Evolutionary conservation across 768 basidiomycete species (phyloP), one percentile per base, ranked within the genome.

Genomic region (Boletus bicolor): DNA sequence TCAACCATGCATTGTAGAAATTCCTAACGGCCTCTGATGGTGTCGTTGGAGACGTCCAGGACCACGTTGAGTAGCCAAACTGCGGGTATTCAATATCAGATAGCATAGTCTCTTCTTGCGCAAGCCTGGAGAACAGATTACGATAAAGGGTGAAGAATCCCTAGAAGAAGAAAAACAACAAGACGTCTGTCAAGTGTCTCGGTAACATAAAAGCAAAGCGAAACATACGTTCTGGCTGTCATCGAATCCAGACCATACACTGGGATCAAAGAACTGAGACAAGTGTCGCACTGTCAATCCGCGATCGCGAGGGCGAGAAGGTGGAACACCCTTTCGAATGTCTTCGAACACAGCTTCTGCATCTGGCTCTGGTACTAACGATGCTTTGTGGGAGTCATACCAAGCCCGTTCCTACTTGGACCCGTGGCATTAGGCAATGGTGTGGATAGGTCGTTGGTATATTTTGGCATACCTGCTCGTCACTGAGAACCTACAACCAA

Each of bases 361-460:
- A 69, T 95, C 95, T 41, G 91, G 83, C 64, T 90, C 89, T 3
- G 89, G 89, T 17, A 78, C 76, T 7, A 93, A 78, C 26, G 89
- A 88, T 30, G 88, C 85, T 55, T 87, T 85, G 70, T 98, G 96
- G 5, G 85, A 85, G 72, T 99, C 97, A 72, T 99, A 99, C 91
- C 94, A 99, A 43, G 97, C 94, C 63, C 97, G 80, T 79, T 98
- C 96, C 90, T 96, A 82, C 76, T 81, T 78, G 70, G 63, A 50
- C 45, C 44, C 39, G 58, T 34, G 44, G 43, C 54, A 57, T 67
- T 53, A 63, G 58, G 44, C 41, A 53, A 51, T 44, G 51, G 36
- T 28, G 53, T n/a, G 10, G 21, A 54, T 6, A 15, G 10, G n/a
- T 24, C 17, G 34, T 37, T 2, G 54, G 49, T 39, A 56, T 59